Conservation (phyloP, 2,329 filamentous ascomycete genomes). For the Sporothrix brasiliensis region DNA sequence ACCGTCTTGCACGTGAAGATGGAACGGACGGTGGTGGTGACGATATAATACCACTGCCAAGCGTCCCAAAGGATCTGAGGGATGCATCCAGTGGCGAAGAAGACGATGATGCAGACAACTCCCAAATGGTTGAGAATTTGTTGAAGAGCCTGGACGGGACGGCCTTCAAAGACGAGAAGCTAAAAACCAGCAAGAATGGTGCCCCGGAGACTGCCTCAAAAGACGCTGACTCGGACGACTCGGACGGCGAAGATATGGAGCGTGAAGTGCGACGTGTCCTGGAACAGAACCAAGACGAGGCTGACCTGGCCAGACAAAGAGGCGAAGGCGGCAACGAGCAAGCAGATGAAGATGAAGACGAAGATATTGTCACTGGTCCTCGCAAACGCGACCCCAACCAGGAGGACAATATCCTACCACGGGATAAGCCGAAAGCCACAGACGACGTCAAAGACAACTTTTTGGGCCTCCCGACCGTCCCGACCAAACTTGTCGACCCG, state of each 20-base stretch:
- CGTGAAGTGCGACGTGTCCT: conserved; percentile 52
- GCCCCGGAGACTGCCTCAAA: background rate
- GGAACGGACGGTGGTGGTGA: conserved; percentile 40
- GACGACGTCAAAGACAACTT: conserved; percentile 35
- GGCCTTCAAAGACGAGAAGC: background rate
- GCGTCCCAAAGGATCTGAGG: conserved; percentile 42
- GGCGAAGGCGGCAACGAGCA: background rate
- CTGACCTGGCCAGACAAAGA: conserved; percentile 42
- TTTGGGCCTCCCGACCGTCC: conserved; percentile 53
- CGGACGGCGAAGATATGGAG: conserved; percentile 56
- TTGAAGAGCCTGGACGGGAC: conserved; percentile 42
- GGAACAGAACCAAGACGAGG: conserved; percentile 52
- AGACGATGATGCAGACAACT: conserved; percentile 39
- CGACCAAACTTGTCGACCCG: conserved; percentile 49
- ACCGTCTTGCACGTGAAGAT: conserved; percentile 7
- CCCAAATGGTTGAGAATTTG: conserved; percentile 42
- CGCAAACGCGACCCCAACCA: conserved; percentile 13
- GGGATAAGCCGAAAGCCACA: background rate
- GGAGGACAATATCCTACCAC: background rate
- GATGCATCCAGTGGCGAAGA: conserved; percentile 36
- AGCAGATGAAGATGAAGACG: conserved; percentile 3
- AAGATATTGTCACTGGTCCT: conserved; percentile 20
- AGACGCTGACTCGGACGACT: conserved; percentile 45
- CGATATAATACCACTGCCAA: conserved; percentile 55
- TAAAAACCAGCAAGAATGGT: background rate